A percentile compares a stretch with the other conserved stretches of the same genome.
phyloP scores from a whole-genome alignment of 169 alveolate species.

The Cystoisospora suis region DNA sequence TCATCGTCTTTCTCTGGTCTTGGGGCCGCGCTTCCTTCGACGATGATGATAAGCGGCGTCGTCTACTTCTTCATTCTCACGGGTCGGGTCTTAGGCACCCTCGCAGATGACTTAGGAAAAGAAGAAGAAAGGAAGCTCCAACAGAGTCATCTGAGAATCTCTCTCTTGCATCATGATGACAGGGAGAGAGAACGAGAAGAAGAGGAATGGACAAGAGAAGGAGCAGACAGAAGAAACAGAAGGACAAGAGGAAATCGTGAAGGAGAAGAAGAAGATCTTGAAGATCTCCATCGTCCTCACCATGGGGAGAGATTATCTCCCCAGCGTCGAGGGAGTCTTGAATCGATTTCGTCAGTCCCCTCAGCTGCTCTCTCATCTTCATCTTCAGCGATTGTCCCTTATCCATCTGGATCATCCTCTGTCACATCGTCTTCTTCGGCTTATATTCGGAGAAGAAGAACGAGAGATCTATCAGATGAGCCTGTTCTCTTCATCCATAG shows the following conservation, averaged over 20 bases:
- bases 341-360: too few relatives aligned
- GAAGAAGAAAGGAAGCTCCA: background rate
- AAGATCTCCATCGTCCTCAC: too few relatives aligned
- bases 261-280: too few relatives aligned
- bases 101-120: background rate
- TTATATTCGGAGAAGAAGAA: slow-evolving; percentile 45
- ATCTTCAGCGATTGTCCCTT: too few relatives aligned
- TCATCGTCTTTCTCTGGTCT: too few relatives aligned
- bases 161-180: background rate
- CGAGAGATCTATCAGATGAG: background rate
- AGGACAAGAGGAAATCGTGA: background rate
- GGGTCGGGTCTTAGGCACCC: slow-evolving; percentile 38
- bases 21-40: too few relatives aligned
- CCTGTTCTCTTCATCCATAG: slow-evolving; percentile 36
- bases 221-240: background rate
- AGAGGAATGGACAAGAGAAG: background rate
- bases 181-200: background rate
- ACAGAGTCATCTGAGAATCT: background rate
- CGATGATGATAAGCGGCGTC: too few relatives aligned
- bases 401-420: too few relatives aligned
- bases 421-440: too few relatives aligned
- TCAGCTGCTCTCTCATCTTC: too few relatives aligned
- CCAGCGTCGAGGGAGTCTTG: too few relatives aligned
- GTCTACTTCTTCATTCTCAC: slow-evolving; percentile 36
- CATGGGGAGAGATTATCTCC: too few relatives aligned